phyloP scores from a whole-genome alignment of 176 grass and related monocot species.

The Pharus latifolius region DNA sequence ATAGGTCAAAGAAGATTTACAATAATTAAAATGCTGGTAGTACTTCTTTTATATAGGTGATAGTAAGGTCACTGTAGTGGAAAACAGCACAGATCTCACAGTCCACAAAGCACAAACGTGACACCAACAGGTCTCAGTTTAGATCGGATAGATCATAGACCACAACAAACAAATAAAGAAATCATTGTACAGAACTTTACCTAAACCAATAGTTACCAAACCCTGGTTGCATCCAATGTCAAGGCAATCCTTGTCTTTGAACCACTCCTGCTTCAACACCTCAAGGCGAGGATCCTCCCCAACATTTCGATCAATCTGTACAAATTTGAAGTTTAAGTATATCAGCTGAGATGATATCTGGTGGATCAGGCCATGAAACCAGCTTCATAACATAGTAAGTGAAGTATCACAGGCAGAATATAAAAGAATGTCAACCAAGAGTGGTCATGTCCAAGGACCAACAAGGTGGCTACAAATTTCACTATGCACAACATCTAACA shows the following conservation, averaged over 20 bases:
- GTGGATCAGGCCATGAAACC: not conserved
- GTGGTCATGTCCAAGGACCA: no score
- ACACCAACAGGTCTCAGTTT: not conserved
- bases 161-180: constrained; percentile 2
- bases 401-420: not conserved
- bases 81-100: not conserved
- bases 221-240: constrained; percentile 98
- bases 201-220: constrained; percentile 70
- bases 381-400: not conserved
- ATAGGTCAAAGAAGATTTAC: not conserved
- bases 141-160: not conserved
- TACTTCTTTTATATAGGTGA: not conserved
- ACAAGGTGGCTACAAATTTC: not conserved
- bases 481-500: not conserved
- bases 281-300: constrained; percentile 79
- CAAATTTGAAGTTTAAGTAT: not conserved
- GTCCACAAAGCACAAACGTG: not conserved
- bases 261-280: constrained; percentile 76
- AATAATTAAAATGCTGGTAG: not conserved
- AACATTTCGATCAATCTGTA: constrained; percentile 50
- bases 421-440: not conserved
- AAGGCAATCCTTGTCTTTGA: constrained; percentile 89
- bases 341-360: not conserved
- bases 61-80: not conserved
- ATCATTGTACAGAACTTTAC: constrained; percentile 23